A percentile compares a stretch with the other conserved stretches of the same genome.
These are phyloP conservation scores for Magnaporthiopsis incrustans DNA, from an alignment of 2,329 filamentous ascomycete species.

Conservation along the genomic window DNA sequence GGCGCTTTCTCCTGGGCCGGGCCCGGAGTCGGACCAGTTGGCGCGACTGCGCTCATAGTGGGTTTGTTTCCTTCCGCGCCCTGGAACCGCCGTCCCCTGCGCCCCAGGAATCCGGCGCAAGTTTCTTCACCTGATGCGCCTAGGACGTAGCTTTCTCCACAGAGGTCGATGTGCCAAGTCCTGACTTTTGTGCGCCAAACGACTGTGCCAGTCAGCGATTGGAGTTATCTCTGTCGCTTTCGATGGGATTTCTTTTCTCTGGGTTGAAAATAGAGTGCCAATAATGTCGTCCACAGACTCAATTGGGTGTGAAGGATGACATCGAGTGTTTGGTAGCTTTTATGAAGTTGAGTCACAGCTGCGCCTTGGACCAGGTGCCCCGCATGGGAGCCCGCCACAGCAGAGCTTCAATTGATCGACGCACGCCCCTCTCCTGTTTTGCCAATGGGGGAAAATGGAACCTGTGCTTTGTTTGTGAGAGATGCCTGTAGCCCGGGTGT, in stretches of 20 bases:
- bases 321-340: not conserved
- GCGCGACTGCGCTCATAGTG: constrained; percentile 5
- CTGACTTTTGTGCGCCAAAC: not conserved
- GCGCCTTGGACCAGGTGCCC: not conserved
- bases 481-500: not conserved
- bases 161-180: not conserved
- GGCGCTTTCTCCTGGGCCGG: not conserved
- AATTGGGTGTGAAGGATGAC: not conserved
- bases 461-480: not conserved
- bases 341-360: not conserved
- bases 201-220: not conserved
- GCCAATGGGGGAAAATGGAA: not conserved
- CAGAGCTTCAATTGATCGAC: not conserved
- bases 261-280: not conserved
- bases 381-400: not conserved
- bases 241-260: not conserved
- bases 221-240: not conserved
- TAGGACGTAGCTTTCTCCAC: not conserved
- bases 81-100: constrained; percentile 1
- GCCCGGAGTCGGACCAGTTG: constrained; percentile 2
- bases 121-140: not conserved
- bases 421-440: not conserved
- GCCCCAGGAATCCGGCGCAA: not conserved
- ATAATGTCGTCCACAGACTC: not conserved
- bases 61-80: not conserved